Evolutionary conservation across 2,329 filamentous ascomycete genomes (phyloP).

Genomic region (Dothideomycetidae sp.): DNA sequence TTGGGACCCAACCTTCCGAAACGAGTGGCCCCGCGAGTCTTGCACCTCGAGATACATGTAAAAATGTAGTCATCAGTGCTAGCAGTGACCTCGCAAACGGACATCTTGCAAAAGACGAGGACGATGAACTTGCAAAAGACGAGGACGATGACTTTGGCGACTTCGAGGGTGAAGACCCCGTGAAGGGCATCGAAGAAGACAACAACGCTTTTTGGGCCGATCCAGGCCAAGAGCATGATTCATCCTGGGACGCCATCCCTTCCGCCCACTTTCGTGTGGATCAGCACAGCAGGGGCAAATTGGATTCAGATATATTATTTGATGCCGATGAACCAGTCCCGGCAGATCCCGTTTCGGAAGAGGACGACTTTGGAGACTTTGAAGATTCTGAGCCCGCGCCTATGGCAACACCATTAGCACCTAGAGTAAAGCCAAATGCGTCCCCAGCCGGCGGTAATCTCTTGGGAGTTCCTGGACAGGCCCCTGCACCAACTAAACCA

Average conservation of each 20-base stretch:
- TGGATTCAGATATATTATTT: conserved; percentile 10
- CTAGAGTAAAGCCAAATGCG: neutral
- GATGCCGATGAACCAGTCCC: conserved; percentile 18
- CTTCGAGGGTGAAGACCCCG: conserved; percentile 17
- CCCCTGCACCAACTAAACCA: conserved; percentile 6
- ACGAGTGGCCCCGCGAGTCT: too few relatives aligned
- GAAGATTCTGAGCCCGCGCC: conserved; percentile 19
- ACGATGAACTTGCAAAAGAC: conserved; percentile 11
- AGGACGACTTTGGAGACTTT: conserved; percentile 21
- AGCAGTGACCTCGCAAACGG: conserved; percentile 5
- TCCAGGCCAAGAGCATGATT: neutral
- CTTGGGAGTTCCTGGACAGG: conserved; percentile 16
- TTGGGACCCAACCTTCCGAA: too few relatives aligned
- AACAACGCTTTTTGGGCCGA: neutral
- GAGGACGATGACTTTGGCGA: conserved; percentile 24
- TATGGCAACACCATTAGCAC: neutral
- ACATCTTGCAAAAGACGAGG: conserved; percentile 10
- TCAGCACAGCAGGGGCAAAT: neutral
- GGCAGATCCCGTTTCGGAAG: conserved; percentile 14
- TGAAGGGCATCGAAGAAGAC: conserved; percentile 2
- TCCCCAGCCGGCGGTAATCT: conserved; percentile 13
- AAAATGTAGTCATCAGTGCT: too few relatives aligned
- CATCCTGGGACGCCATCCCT: too few relatives aligned
- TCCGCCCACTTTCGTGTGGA: too few relatives aligned
- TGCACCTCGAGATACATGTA: too few relatives aligned